A percentile compares a stretch with the other conserved stretches of the same genome.
These are phyloP conservation scores for Colletotrichum sp. DNA, from an alignment of 2,329 filamentous ascomycete genomes.

Conservation along the genomic window DNA sequence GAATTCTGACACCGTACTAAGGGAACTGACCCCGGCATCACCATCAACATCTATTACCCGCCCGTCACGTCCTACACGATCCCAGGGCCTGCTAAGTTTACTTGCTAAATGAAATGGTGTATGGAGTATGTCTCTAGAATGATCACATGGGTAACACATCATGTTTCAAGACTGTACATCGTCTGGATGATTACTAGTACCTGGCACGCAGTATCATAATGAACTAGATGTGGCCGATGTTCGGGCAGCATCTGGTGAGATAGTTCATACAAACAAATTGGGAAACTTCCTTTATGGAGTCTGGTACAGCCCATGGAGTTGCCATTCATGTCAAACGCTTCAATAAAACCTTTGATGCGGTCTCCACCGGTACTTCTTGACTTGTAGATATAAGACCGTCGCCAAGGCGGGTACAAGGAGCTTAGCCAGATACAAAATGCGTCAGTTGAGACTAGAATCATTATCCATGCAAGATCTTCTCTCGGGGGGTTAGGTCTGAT, in stretches of 20 bases:
- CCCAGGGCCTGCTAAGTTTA: conserved; percentile 28
- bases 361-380: background rate
- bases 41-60: conserved; percentile 40
- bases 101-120: conserved; percentile 9
- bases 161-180: background rate
- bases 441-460: background rate
- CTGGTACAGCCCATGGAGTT: fast-evolving
- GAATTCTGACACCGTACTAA: background rate
- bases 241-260: background rate
- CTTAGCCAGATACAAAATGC: background rate
- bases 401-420: background rate
- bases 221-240: background rate
- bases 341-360: background rate
- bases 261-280: background rate
- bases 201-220: fast-evolving
- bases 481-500: fast-evolving
- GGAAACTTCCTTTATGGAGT: background rate
- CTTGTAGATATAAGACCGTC: background rate
- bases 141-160: background rate
- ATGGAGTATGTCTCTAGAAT: background rate
- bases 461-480: background rate
- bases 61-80: conserved; percentile 28
- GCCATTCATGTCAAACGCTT: fast-evolving
- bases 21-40: conserved; percentile 36
- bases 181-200: background rate